These are phyloP conservation scores for Aureobasidium sp. DNA, from an alignment of 2,329 filamentous ascomycete species.

Conservation along the genomic window DNA sequence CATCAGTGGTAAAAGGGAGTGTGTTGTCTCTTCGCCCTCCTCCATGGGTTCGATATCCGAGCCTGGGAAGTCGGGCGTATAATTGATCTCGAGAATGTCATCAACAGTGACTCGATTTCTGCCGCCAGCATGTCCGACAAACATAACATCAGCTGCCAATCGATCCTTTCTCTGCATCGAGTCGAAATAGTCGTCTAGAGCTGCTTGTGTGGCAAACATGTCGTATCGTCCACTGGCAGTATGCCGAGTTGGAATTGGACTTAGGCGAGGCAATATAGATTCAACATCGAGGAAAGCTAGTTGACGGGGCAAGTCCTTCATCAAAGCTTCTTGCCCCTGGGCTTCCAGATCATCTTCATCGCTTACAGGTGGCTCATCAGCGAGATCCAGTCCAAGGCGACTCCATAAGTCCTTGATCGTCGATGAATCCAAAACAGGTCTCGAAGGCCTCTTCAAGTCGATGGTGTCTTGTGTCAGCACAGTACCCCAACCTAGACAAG, in stretches of 20 bases:
- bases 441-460: neutral
- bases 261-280: constrained; percentile 64
- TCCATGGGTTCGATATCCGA: neutral
- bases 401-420: constrained; percentile 24
- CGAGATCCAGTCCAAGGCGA: neutral
- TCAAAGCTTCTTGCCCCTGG: neutral
- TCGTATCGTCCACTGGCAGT: constrained; percentile 20
- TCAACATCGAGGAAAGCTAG: constrained; percentile 70
- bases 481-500: constrained; percentile 16
- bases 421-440: neutral
- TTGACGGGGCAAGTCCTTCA: constrained; percentile 14
- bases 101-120: constrained; percentile 73
- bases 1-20: neutral
- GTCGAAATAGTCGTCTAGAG: constrained; percentile 35
- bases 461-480: neutral
- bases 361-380: constrained; percentile 19
- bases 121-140: constrained; percentile 65
- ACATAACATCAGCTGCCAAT: constrained; percentile 61
- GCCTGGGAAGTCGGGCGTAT: neutral
- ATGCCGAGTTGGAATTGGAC: constrained; percentile 30
- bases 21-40: neutral
- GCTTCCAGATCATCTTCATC: constrained; percentile 5
- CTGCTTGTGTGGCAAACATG: constrained; percentile 33
- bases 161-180: constrained; percentile 22
- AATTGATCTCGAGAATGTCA: constrained; percentile 69